Evolutionary conservation across 2,329 filamentous ascomycete species (phyloP).

Genomic region (Akanthomyces muscarius): DNA sequence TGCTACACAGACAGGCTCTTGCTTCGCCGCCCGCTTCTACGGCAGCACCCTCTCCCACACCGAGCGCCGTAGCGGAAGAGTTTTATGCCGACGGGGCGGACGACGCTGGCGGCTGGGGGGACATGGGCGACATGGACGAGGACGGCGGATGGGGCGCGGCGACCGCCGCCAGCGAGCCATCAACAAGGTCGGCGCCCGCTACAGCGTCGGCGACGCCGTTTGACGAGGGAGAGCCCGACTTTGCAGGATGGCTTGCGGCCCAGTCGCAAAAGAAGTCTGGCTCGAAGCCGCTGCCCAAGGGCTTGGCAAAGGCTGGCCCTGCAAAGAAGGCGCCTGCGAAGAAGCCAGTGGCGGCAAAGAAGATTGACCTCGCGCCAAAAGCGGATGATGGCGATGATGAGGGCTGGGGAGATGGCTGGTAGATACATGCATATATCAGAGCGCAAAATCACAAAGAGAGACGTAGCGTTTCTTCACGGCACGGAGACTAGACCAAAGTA

Average conservation of each 20-base stretch:
- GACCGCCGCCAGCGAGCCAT: constrained; percentile 34
- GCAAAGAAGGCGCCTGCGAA: constrained; percentile 43
- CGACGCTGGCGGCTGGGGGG: constrained; percentile 72
- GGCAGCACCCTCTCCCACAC: constrained; percentile 45
- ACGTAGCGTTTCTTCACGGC: too few relatives aligned
- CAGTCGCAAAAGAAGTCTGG: constrained; percentile 70
- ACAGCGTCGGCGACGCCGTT: constrained; percentile 49
- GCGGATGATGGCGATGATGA: constrained; percentile 58
- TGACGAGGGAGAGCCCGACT: constrained; percentile 89
- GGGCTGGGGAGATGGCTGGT: constrained; percentile 66
- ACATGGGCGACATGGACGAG: constrained; percentile 54
- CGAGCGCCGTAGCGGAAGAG: constrained; percentile 42
- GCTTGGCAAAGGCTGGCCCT: constrained; percentile 59
- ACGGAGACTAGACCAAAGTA: too few relatives aligned
- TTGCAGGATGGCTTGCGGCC: constrained; percentile 89
- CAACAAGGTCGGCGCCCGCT: constrained; percentile 18
- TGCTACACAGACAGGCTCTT: constrained; percentile 57
- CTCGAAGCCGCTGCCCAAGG: constrained; percentile 73
- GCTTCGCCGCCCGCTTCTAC: constrained; percentile 47
- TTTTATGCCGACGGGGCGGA: constrained; percentile 54
- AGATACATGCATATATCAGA: constrained; percentile 14
- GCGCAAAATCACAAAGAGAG: too few relatives aligned
- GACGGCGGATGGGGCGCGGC: constrained; percentile 38
- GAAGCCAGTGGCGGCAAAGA: constrained; percentile 54
- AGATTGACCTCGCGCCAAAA: constrained; percentile 66